Evolutionary conservation across 2,329 filamentous ascomycete species (phyloP), one percentile per base, ranked within the genome.

Genomic region (Cladosporium colombiae): DNA sequence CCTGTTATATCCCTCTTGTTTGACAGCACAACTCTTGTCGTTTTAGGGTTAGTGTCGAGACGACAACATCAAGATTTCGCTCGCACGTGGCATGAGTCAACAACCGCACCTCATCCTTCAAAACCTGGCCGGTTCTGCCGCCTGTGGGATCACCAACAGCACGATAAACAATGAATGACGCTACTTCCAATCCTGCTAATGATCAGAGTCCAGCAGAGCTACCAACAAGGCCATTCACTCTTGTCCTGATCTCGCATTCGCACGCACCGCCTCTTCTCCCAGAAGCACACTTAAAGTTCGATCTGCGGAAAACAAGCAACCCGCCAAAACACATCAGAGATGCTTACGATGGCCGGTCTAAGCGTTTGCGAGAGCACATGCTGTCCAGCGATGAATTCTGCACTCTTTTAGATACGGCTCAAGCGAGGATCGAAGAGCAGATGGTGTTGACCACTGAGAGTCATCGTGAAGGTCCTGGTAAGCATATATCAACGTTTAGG

Each of bases 271-370:
- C 66, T n/a, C 57, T 69, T 21, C 40, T 37, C 21, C 66, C 64
- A 46, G 18, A 53, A 25, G 46, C 66, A 18, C 57, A 61, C 7
- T 6, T 69, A 14, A 60, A 60, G 23, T 68, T 68, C 53, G 68
- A 69, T 37, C 52, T 66, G 44, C 57, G 68, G 16, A 64, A 46
- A 31, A 14, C 62, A 4, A 52, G 40, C 11, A 69, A 69, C 27
- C 66, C 66, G 21, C 66, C 68, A 37, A 68, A 69, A 49, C 60
- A 65, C 31, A 65, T 69, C 33, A 37, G 68, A 56, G 65, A 68
- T 44, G 23, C 53, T 11, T 65, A 65, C 25, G 66, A 69, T 64
- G 66, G 68, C 8, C 62, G 65, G 31, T 68, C 66, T 29, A 63
- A 66, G 27, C 35, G 68, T 25, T 37, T 67, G 56, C 57, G 62